Percentiles rank a stretch among this genome's conserved stretches.
Conservation (phyloP, 768 basidiomycete genomes). For the Hebeloma cylindrosporum region DNA sequence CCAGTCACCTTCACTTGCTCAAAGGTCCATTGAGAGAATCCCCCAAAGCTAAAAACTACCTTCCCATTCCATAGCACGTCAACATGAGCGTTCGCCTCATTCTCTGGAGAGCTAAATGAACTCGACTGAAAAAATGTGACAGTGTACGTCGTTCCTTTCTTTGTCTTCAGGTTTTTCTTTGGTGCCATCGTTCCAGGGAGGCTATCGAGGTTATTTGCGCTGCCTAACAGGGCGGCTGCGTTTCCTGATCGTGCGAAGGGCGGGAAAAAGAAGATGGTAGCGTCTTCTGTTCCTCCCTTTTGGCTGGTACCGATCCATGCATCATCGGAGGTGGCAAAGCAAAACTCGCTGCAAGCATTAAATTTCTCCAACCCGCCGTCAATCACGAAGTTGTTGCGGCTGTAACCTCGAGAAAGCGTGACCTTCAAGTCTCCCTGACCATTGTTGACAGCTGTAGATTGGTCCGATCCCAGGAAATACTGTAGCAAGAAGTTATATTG, state of each 20-base stretch:
- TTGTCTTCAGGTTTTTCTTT: too few species aligned
- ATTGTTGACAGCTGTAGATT: constrained; percentile 41
- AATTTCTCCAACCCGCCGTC: constrained; percentile 47
- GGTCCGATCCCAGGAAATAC: constrained; percentile 43
- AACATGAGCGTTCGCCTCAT: too few species aligned
- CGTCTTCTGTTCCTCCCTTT: constrained; percentile 36
- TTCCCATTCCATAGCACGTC: too few species aligned
- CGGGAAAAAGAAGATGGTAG: constrained; percentile 39
- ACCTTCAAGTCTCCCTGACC: constrained; percentile 44
- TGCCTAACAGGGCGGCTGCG: constrained; percentile 39
- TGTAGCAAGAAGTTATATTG: too few species aligned
- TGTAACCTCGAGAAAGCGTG: constrained; percentile 45
- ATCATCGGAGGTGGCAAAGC: constrained; percentile 33
- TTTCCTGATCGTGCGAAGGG: constrained; percentile 39
- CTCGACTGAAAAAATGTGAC: too few species aligned
- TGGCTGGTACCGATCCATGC: constrained; percentile 40
- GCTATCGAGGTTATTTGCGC: constrained; percentile 35
- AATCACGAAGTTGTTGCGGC: constrained; percentile 32
- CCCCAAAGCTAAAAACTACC: too few species aligned
- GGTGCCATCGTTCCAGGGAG: constrained; percentile 34
- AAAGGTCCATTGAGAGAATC: too few species aligned
- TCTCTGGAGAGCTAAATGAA: too few species aligned
- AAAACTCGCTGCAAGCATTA: constrained; percentile 36
- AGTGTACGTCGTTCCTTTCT: too few species aligned
- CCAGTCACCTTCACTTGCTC: too few species aligned